Conservation (phyloP, 352 stramenopile genomes). For the Pythium oligandrum region DNA sequence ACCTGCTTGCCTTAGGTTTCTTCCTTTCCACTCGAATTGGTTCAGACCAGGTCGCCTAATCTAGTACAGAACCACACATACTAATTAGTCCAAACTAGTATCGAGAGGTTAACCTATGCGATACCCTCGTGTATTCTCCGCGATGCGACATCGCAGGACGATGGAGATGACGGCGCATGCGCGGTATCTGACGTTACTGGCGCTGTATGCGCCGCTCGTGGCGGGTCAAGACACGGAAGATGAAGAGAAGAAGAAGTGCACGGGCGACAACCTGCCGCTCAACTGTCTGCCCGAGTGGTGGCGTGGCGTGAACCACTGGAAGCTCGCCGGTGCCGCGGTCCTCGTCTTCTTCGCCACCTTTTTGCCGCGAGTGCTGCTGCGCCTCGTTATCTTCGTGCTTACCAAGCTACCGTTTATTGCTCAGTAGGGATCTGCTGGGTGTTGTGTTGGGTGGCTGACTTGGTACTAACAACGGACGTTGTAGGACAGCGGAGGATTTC, state of each 20-base stretch:
- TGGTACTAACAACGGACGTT: conserved; percentile 1
- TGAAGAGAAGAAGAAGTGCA: conserved; percentile 3
- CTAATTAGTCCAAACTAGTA: no score
- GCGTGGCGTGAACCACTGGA: conserved; percentile 24
- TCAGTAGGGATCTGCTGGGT: conserved; percentile 31
- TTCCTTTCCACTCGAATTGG: no score
- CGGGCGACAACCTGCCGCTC: conserved; percentile 31
- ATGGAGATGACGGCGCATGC: no score
- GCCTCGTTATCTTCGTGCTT: conserved; percentile 82
- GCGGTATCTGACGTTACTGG: no score
- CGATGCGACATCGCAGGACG: no score
- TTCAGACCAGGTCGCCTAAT: no score
- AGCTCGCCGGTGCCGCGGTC: conserved; percentile 56
- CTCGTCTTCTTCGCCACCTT: conserved; percentile 87
- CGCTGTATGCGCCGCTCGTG: no score
- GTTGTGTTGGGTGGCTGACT: conserved; percentile 5
- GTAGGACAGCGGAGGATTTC: conserved; percentile 79
- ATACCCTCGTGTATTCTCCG: no score
- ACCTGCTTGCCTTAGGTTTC: no score
- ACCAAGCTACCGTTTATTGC: conserved; percentile 82
- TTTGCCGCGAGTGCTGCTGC: conserved; percentile 76
- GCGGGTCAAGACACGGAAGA: no score
- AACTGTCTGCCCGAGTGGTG: conserved; percentile 61
- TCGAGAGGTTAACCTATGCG: no score
- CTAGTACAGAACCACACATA: no score